A percentile compares a stretch with the other conserved stretches of the same genome.
phyloP scores from a whole-genome alignment of 75 land plant species.

The Pinus tabuliformis region DNA sequence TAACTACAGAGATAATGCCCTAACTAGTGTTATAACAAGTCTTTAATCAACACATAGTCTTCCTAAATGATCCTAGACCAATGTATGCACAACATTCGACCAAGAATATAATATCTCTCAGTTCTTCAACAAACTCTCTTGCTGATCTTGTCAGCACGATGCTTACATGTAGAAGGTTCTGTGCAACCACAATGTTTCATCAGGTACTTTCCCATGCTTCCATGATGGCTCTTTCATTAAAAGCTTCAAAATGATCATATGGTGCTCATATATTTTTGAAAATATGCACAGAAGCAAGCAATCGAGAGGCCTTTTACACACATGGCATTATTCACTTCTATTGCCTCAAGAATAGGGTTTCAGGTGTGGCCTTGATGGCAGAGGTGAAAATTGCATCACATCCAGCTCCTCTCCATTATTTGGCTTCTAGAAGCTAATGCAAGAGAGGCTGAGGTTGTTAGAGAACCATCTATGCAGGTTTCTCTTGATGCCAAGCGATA shows the following conservation, averaged over 20 bases:
- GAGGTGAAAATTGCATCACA: slow-evolving; percentile 28
- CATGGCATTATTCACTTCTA: slow-evolving; percentile 43
- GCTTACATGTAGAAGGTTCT: slow-evolving; percentile 41
- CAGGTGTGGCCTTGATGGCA: slow-evolving; percentile 23
- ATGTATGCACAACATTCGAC: no score
- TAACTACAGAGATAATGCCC: no score
- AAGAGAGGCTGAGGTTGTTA: slow-evolving; percentile 25
- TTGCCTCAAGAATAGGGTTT: slow-evolving; percentile 7
- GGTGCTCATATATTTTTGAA: slow-evolving; percentile 57
- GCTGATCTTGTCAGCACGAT: slow-evolving; percentile 4
- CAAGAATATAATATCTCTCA: not conserved
- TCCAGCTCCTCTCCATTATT: slow-evolving; percentile 32
- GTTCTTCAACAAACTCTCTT: not conserved
- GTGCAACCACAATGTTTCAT: slow-evolving; percentile 21
- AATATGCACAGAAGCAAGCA: slow-evolving; percentile 62
- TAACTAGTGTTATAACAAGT: no score
- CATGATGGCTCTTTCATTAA: slow-evolving; percentile 29
- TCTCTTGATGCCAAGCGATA: slow-evolving; percentile 16
- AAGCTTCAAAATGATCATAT: slow-evolving; percentile 59
- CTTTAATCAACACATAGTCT: no score
- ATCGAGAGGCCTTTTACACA: slow-evolving; percentile 63
- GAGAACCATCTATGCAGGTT: slow-evolving; percentile 9
- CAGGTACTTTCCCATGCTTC: slow-evolving; percentile 42
- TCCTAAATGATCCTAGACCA: no score
- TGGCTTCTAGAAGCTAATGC: slow-evolving; percentile 33